A percentile compares a stretch with the other conserved stretches of the same genome.
phyloP scores from a whole-genome alignment of 768 basidiomycete species.

The Boletus reticulatus region DNA sequence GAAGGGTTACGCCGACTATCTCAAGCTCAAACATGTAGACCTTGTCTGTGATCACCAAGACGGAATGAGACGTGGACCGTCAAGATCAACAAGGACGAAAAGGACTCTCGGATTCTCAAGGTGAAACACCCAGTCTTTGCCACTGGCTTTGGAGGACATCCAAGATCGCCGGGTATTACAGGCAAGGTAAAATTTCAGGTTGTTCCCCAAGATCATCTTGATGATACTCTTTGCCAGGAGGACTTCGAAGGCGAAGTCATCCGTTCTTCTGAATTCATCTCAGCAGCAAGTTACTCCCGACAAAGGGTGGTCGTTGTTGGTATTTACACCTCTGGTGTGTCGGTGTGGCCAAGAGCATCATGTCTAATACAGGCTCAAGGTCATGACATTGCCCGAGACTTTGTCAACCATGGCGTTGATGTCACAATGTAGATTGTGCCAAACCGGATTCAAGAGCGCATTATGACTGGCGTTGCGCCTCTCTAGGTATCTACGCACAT shows the following conservation, averaged over 20 bases:
- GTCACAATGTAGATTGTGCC: slow-evolving; percentile 23
- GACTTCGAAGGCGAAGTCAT: slow-evolving; percentile 51
- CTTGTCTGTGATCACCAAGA: slow-evolving; percentile 40
- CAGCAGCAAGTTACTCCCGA: slow-evolving; percentile 47
- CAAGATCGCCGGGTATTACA: too few relatives aligned
- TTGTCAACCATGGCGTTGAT: slow-evolving; percentile 28
- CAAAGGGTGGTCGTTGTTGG: slow-evolving; percentile 70
- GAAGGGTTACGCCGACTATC: slow-evolving; percentile 55
- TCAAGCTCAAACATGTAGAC: slow-evolving; percentile 64
- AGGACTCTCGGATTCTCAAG: slow-evolving; percentile 35
- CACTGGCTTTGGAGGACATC: too few relatives aligned
- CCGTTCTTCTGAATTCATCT: slow-evolving; percentile 53
- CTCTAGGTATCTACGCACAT: not conserved
- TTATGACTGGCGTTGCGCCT: not conserved
- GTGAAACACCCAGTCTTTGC: too few relatives aligned
- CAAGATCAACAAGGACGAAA: slow-evolving; percentile 33
- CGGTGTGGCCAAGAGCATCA: not conserved
- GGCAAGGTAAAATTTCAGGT: too few relatives aligned
- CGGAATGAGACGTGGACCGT: slow-evolving; percentile 46
- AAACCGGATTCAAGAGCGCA: not conserved
- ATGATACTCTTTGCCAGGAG: slow-evolving; percentile 29
- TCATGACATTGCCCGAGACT: slow-evolving; percentile 40
- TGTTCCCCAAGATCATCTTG: not conserved
- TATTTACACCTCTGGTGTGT: slow-evolving; percentile 57
- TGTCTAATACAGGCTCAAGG: slow-evolving; percentile 17